Conservation (phyloP, 2,329 filamentous ascomycete species). For the Incumbomyces delicatus region DNA sequence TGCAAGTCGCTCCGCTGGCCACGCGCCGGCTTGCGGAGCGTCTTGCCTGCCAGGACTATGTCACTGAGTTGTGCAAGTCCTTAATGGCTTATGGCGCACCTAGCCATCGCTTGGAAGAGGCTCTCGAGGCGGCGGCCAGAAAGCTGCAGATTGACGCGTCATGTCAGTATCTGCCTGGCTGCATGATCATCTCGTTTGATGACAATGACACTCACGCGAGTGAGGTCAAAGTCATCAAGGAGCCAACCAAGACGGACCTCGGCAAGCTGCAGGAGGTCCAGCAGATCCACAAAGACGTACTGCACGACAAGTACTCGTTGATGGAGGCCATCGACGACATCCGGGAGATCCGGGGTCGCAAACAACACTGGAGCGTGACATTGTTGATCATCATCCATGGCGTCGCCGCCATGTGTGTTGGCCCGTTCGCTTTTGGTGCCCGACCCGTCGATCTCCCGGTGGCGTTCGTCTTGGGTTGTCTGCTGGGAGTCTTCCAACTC, state of each 20-base stretch:
- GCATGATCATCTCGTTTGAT: conserved; percentile 89
- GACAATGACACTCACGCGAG: conserved; percentile 37
- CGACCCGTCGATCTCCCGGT: conserved; percentile 69
- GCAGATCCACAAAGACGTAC: conserved; percentile 38
- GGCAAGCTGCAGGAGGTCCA: conserved; percentile 34
- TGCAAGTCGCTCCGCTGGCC: conserved; percentile 24
- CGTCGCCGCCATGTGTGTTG: conserved; percentile 63
- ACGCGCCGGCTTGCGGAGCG: conserved; percentile 45
- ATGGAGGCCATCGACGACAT: conserved; percentile 35
- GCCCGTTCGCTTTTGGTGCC: conserved; percentile 69
- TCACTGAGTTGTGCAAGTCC: conserved; percentile 73
- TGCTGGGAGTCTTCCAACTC: conserved; percentile 66
- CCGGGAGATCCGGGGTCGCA: conserved; percentile 45
- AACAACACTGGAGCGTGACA: conserved; percentile 45
- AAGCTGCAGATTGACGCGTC: conserved; percentile 82
- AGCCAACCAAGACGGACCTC: conserved; percentile 34
- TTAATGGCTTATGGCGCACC: conserved; percentile 87
- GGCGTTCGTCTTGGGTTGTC: conserved; percentile 62
- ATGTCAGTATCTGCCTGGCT: conserved; percentile 81
- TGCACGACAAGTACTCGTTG: conserved; percentile 36
- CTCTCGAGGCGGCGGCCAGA: conserved; percentile 81
- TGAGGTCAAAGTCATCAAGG: conserved; percentile 36
- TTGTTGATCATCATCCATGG: conserved; percentile 59
- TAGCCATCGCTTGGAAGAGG: conserved; percentile 81
- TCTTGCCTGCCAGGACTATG: conserved; percentile 69